A percentile compares a stretch with the other conserved stretches of the same genome.
phyloP scores from a whole-genome alignment of 305 asterid genomes.

The Fraxinus sp. region DNA sequence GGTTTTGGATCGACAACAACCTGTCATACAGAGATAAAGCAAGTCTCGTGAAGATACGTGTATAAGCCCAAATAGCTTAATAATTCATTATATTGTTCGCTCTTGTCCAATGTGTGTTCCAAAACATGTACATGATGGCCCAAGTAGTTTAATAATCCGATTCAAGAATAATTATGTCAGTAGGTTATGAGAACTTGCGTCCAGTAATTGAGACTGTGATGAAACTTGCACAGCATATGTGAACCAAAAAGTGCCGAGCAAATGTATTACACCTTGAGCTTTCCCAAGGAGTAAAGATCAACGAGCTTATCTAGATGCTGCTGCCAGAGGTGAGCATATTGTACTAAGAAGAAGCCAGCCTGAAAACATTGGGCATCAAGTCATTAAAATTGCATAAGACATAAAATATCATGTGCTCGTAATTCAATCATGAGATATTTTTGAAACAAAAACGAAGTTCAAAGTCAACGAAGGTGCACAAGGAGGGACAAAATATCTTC shows the following conservation, averaged over 20 bases:
- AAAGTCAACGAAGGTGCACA: neutral
- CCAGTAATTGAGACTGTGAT: neutral
- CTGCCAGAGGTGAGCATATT: conserved; percentile 83
- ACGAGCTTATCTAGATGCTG: conserved; percentile 75
- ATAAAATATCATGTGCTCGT: neutral
- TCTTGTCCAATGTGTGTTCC: neutral
- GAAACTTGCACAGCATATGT: neutral
- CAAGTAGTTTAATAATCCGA: neutral
- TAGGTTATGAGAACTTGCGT: neutral
- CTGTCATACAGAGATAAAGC: conserved; percentile 35
- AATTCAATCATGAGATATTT: neutral
- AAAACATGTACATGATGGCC: neutral
- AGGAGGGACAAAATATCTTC: neutral
- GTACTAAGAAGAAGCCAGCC: conserved; percentile 91
- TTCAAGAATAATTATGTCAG: neutral
- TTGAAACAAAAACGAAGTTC: neutral
- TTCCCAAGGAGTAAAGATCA: conserved; percentile 57
- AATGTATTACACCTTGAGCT: conserved; percentile 61
- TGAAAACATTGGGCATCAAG: conserved; percentile 33
- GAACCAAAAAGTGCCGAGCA: neutral
- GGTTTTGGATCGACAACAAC: conserved; percentile 69
- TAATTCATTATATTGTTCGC: neutral
- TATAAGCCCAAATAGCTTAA: neutral
- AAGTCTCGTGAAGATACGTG: neutral
- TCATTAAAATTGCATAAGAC: conserved; percentile 4